Conservation (phyloP, 225 moss, liverwort and hornwort genomes). For the Sphagnum tenellum region DNA sequence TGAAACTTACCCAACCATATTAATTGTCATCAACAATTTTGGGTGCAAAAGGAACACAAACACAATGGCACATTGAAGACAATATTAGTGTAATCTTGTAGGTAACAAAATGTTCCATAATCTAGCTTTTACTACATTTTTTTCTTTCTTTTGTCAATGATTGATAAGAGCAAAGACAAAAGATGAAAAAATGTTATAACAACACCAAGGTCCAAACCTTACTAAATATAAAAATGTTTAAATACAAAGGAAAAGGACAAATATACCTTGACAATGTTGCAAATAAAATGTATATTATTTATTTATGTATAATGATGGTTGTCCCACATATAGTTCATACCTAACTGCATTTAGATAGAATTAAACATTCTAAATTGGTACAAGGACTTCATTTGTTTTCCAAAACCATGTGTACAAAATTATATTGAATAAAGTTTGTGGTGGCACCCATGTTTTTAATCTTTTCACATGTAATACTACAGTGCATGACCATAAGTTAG, state of each 20-base stretch:
- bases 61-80: too few species aligned
- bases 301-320: slow-evolving; percentile 98
- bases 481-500: slow-evolving; percentile 95
- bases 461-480: slow-evolving; percentile 67
- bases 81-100: too few species aligned
- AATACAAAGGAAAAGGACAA: too few species aligned
- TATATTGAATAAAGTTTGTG: not conserved
- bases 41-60: not conserved
- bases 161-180: too few species aligned
- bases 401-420: not conserved
- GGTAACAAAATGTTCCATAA: not conserved
- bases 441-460: not conserved
- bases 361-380: too few species aligned
- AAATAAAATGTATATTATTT: slow-evolving; percentile 88
- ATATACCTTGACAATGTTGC: slow-evolving; percentile 92
- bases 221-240: too few species aligned
- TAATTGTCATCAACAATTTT: not conserved
- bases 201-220: too few species aligned
- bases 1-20: slow-evolving; percentile 58
- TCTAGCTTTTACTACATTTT: too few species aligned
- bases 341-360: slow-evolving; percentile 13
- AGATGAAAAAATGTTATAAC: too few species aligned
- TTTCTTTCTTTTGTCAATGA: too few species aligned
- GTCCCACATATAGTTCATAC: slow-evolving; percentile 96
- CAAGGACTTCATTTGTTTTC: too few species aligned